Base-by-base conservation (phyloP, 305 asterid genomes). In the Fraxinus baroniana region DNA sequence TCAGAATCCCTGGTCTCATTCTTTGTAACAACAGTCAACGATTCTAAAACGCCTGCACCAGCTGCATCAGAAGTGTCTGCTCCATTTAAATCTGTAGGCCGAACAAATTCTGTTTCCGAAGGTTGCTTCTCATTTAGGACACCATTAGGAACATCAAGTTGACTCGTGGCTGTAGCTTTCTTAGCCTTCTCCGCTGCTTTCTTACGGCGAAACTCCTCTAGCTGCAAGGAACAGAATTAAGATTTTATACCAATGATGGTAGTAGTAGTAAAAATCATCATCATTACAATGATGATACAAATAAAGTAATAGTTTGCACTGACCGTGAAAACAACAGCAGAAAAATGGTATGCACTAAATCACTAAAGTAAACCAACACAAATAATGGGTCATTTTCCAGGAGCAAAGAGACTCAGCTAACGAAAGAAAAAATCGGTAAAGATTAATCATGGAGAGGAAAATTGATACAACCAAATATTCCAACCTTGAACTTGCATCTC, bases 171-270 rank as follows among this genome's bases (percentile, higher is more conserved):
- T 57, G 88, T 74, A 70, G 87, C 46, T 87, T 90, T 94, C 85
- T 91, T 94, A 44, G 94, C 93, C 89, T 83, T 91, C 88, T 89
- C 92, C 74, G 93, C 95, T 39, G 97, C 98, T 86, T 92, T 95
- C 89, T 91, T 92, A 85, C 90, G 90, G 30, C 98, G 99, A 80
- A 91, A 97, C 89, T 93, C 99, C 90, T 92, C 98, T 74, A 97
- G 90, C 99, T 97, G 93, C 80, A 81, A 71, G 44, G 24, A 71
- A 15, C 9, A 32, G 44, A 71, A 71, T 71, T 12, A 71, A 71
- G 33, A 70, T 13, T 30, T 6, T 28, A 30, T 70, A 13, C 39
- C 37, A 70, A 70, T 10, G 5, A 70, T 15, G 41, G 33, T 10
- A 26, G 22, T n/a, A 17, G 62, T 20, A 62, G 30, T 62, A 62